These are phyloP conservation scores for Lecanicillium sp. DNA, from an alignment of 2,329 filamentous ascomycete species.

Conservation along the genomic window DNA sequence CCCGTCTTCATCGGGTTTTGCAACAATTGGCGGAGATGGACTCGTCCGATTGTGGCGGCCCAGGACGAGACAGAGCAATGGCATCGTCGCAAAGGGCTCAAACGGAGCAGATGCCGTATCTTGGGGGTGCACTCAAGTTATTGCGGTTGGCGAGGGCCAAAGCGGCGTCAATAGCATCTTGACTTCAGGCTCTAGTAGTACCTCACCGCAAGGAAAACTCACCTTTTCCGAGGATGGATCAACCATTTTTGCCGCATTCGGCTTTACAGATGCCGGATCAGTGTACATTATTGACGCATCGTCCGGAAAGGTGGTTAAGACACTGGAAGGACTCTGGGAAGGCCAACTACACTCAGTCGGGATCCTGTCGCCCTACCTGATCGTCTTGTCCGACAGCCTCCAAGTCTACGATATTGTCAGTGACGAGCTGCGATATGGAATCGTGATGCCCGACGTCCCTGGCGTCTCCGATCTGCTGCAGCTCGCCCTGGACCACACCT, in stretches of 20 bases:
- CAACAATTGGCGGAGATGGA: constrained; percentile 77
- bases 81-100: constrained; percentile 53
- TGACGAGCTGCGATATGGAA: constrained; percentile 63
- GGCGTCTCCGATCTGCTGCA: constrained; percentile 43
- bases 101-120: constrained; percentile 54
- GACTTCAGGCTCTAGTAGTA: constrained; percentile 18
- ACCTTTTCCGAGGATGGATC: constrained; percentile 81
- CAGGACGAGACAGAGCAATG: constrained; percentile 60
- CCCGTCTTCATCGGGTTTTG: constrained; percentile 63
- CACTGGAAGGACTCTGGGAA: constrained; percentile 59
- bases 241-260: constrained; percentile 63
- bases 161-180: constrained; percentile 27
- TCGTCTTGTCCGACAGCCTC: constrained; percentile 67
- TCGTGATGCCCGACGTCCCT: constrained; percentile 43
- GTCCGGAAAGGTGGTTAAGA: constrained; percentile 58
- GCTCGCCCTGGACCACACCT: constrained; percentile 62
- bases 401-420: constrained; percentile 79
- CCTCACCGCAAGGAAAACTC: constrained; percentile 51
- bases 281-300: constrained; percentile 71
- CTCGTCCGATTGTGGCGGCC: constrained; percentile 76
- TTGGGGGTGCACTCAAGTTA: constrained; percentile 64
- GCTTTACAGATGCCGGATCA: constrained; percentile 46
- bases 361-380: constrained; percentile 65
- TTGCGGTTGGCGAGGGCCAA: constrained; percentile 44
- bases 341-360: constrained; percentile 59